These are phyloP conservation scores for Trichophyton schoenleinii DNA, from an alignment of 2,329 filamentous ascomycete genomes.

Conservation along the genomic window DNA sequence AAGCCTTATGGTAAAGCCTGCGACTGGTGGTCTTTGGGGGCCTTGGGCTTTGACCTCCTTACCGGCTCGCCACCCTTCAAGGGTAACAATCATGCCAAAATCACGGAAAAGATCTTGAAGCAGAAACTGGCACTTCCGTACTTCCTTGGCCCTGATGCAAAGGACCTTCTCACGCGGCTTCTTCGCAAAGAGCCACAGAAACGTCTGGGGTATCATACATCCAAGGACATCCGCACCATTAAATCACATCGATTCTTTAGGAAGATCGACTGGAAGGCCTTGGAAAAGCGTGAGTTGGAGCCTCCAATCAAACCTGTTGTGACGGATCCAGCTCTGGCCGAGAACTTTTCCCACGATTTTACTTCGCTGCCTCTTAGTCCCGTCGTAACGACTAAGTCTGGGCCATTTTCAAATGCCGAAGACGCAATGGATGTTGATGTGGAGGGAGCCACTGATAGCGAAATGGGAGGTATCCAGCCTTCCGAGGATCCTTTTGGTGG, in stretches of 20 bases:
- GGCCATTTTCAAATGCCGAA: constrained; percentile 19
- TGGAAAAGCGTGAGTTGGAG: constrained; percentile 68
- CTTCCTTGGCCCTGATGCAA: constrained; percentile 80
- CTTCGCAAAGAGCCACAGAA: constrained; percentile 87
- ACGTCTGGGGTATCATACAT: constrained; percentile 75
- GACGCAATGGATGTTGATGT: constrained; percentile 8
- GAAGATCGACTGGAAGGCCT: constrained; percentile 85
- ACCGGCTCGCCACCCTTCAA: constrained; percentile 86
- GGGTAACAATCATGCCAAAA: constrained; percentile 83
- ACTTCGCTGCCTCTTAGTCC: constrained; percentile 75
- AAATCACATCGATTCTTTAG: constrained; percentile 94
- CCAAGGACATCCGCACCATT: constrained; percentile 71
- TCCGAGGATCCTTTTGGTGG: constrained; percentile 34
- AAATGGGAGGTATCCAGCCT: constrained; percentile 11
- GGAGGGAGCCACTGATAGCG: neutral
- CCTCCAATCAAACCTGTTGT: constrained; percentile 88
- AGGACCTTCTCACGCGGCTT: constrained; percentile 81
- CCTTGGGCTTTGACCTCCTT: constrained; percentile 80
- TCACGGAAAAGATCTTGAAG: constrained; percentile 90
- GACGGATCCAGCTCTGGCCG: constrained; percentile 86
- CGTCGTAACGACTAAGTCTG: constrained; percentile 35
- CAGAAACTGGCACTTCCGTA: constrained; percentile 83
- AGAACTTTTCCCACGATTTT: constrained; percentile 93
- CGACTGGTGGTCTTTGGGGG: constrained; percentile 97
- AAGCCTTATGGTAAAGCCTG: constrained; percentile 86